A percentile compares a stretch with the other conserved stretches of the same genome.
These are phyloP conservation scores for Phialophora verrucosa DNA, from an alignment of 2,329 filamentous ascomycete species.

Conservation along the genomic window DNA sequence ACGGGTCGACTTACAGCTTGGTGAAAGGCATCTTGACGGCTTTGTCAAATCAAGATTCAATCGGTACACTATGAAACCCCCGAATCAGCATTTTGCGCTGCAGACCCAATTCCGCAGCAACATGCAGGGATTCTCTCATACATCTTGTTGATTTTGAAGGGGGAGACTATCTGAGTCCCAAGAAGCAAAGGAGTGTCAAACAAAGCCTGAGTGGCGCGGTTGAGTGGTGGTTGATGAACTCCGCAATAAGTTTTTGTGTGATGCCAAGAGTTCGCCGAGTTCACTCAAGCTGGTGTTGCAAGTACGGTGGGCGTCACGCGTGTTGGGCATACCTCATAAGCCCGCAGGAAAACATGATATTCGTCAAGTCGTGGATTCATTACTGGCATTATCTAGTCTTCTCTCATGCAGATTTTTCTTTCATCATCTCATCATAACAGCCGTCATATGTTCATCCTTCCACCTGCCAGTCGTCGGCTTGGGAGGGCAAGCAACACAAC, in stretches of 20 bases:
- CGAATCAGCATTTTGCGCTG: conserved; percentile 99
- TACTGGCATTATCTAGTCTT: conserved; percentile 9
- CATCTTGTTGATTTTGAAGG: conserved; percentile 32
- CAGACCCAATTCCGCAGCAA: conserved; percentile 93
- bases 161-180: conserved; percentile 43
- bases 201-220: neutral
- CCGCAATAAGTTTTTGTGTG: conserved; percentile 11
- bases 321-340: neutral
- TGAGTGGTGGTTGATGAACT: neutral
- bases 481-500: neutral
- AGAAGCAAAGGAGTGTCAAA: conserved; percentile 1
- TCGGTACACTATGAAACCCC: conserved; percentile 53
- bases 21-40: conserved; percentile 65
- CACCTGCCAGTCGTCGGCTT: neutral
- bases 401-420: conserved; percentile 9
- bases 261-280: conserved; percentile 9
- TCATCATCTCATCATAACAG: conserved; percentile 12
- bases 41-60: conserved; percentile 35
- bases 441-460: conserved; percentile 13
- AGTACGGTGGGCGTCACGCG: conserved; percentile 5
- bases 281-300: conserved; percentile 7
- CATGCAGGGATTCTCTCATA: conserved; percentile 80
- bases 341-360: neutral
- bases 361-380: conserved; percentile 5
- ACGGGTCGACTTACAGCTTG: conserved; percentile 65